Evolutionary conservation across 2,329 filamentous ascomycete genomes (phyloP), one percentile per base, ranked within the genome.

Genomic region (Scedosporium dehoogii): DNA sequence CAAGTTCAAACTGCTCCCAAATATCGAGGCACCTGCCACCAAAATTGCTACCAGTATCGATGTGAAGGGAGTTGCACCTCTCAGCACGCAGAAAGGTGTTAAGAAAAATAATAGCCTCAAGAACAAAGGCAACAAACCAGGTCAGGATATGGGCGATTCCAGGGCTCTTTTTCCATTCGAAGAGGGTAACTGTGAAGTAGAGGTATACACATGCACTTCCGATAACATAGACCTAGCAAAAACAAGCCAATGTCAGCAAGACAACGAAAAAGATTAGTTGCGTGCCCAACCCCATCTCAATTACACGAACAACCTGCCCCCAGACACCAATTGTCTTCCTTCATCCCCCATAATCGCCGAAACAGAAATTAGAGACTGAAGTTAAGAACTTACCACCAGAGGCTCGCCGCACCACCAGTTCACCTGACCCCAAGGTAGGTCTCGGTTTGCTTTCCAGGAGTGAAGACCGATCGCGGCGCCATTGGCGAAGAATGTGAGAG

Each of bases 191-290:
- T 67, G 96, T 82, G 67, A 96, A 83, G 67, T 96, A 87, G 59
- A 90, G 82, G 77, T 96, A 94, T 66, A 94, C 85, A 79, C 96
- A 96, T 67, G 92, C 89, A 55, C 90, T 88, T 62, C 88, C 91
- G 63, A 91, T 84, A 66, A 96, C 80, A 74, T 96, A 96, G 70
- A 96, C 88, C 92, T 96, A 69, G n/a, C 5, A 29, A 29, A 4
- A 29, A 27, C 9, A 59, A 9, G 10, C 27, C 9, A 33, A 59
- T 48, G 41, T 59, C 44, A 59, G 58, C n/a, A 16, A 23, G 7
- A 25, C n/a, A 51, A 51, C 4, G 46, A 51, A 18, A 10, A 51
- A n/a, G 33, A 18, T 21, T 10, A 5, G 25, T 6, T 16, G 18
- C 27, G n/a, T 4, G 3, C 33, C 33, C 33, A 38, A 38, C 10